Conservation (phyloP, 768 basidiomycete species). For the Vararia minispora region DNA sequence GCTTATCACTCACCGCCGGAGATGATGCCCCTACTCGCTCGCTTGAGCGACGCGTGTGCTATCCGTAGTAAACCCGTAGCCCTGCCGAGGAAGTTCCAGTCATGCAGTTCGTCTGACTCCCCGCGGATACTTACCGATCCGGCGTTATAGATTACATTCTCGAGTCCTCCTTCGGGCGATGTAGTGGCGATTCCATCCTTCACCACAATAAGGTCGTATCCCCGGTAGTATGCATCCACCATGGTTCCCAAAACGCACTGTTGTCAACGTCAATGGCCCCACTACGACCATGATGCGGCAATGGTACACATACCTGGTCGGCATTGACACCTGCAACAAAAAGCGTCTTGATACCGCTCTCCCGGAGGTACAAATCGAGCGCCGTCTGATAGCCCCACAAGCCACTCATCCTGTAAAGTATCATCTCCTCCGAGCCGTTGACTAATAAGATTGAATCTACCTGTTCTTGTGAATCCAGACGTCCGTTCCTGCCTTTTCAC, state of each 20-base stretch:
- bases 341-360: slow-evolving; percentile 50
- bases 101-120: not conserved
- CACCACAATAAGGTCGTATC: slow-evolving; percentile 52
- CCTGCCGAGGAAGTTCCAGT: not conserved
- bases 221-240: slow-evolving; percentile 50
- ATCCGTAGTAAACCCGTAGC: slow-evolving; percentile 6
- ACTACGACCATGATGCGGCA: not conserved
- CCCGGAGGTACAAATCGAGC: slow-evolving; percentile 49
- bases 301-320: slow-evolving; percentile 38
- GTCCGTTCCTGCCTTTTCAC: slow-evolving; percentile 44
- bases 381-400: slow-evolving; percentile 56
- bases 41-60: not conserved
- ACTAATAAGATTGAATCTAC: slow-evolving; percentile 18
- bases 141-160: slow-evolving; percentile 48
- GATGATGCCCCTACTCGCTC: no score
- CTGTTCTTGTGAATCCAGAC: slow-evolving; percentile 68
- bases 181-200: slow-evolving; percentile 53
- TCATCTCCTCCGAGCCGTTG: not conserved
- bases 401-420: slow-evolving; percentile 41
- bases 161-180: slow-evolving; percentile 42
- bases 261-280: not conserved
- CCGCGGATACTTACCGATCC: slow-evolving; percentile 30
- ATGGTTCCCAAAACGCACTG: slow-evolving; percentile 59
- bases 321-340: slow-evolving; percentile 58
- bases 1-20: no score